Evolutionary conservation across 2,329 filamentous ascomycete genomes (phyloP).

Genomic region (Fusarium dimerum): DNA sequence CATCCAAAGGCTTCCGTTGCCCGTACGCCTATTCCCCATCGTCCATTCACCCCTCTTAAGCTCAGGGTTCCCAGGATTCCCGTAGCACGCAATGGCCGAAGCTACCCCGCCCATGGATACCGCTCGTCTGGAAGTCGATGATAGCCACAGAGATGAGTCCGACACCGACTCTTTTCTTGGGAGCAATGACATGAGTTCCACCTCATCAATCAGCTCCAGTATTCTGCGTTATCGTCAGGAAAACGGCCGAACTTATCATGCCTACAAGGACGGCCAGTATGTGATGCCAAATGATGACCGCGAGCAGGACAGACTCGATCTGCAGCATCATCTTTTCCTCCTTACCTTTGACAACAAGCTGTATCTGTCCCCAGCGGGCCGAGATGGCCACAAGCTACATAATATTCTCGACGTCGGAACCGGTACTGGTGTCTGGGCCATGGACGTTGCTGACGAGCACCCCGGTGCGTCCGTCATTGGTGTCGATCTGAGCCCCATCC

Average conservation of each 20-base stretch:
- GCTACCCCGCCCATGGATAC: neutral
- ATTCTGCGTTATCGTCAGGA: conserved; percentile 28
- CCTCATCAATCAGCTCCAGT: conserved; percentile 21
- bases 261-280: conserved; percentile 28
- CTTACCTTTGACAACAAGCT: conserved; percentile 30
- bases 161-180: conserved; percentile 3
- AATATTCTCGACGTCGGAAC: conserved; percentile 31
- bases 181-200: conserved; percentile 5
- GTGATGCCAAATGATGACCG: conserved; percentile 18
- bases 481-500: conserved; percentile 27
- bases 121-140: conserved; percentile 4
- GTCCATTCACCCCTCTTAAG: too few species aligned
- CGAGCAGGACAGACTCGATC: conserved; percentile 23
- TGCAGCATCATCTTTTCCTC: conserved; percentile 26
- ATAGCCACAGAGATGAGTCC: neutral
- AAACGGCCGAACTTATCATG: conserved; percentile 32
- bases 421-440: conserved; percentile 31
- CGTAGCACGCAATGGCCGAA: neutral
- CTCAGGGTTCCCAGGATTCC: too few species aligned
- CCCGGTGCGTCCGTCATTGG: conserved; percentile 19
- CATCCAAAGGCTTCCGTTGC: too few species aligned
- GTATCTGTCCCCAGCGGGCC: conserved; percentile 17
- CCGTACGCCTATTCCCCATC: too few species aligned
- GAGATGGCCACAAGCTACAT: conserved; percentile 8
- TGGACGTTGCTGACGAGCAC: conserved; percentile 28